phyloP scores from a whole-genome alignment of 176 grass and related monocot genomes.

The Triticum monococcum region DNA sequence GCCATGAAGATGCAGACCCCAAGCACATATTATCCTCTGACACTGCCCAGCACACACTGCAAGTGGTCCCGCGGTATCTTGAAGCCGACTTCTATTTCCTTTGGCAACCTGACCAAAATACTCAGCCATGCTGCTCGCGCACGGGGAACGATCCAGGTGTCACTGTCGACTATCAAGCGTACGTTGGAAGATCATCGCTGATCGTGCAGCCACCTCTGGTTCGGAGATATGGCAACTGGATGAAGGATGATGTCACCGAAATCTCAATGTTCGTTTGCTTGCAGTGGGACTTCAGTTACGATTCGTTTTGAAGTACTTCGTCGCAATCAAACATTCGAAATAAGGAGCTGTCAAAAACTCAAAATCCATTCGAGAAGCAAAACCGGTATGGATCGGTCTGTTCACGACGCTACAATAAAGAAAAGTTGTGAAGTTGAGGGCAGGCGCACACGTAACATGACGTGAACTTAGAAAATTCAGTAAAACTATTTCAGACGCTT shows the following conservation, averaged over 20 bases:
- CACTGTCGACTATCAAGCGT: background rate
- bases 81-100: background rate
- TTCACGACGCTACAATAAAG: background rate
- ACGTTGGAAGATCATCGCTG: background rate
- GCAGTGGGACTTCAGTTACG: background rate
- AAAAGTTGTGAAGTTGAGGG: too few relatives aligned
- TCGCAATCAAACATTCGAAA: background rate
- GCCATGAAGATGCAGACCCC: too few relatives aligned
- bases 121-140: background rate
- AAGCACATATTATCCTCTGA: too few relatives aligned
- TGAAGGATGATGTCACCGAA: background rate
- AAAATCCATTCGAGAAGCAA: background rate
- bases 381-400: background rate
- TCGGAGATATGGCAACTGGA: too few relatives aligned
- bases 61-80: background rate
- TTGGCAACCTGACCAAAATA: background rate
- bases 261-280: background rate
- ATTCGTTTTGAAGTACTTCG: too few relatives aligned
- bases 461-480: background rate
- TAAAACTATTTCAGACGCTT: background rate
- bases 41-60: background rate
- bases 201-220: too few relatives aligned
- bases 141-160: background rate
- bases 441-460: background rate
- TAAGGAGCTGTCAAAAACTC: background rate